Base-by-base conservation (phyloP, 2,329 filamentous ascomycete species). In the Xylaria sp. region DNA sequence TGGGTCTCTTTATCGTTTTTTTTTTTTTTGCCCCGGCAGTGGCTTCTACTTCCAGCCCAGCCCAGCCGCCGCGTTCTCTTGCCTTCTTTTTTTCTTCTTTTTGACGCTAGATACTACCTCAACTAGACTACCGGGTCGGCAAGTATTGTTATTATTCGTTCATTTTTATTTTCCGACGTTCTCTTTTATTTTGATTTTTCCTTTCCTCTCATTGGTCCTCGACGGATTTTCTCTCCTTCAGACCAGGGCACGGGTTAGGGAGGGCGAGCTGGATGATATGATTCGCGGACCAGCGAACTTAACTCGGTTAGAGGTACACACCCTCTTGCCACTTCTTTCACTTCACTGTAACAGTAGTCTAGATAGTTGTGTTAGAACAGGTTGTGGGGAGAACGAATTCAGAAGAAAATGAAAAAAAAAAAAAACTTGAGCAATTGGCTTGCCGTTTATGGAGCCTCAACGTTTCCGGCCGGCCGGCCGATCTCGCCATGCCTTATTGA, bases 311-410 rank as follows among this genome's bases (percentile, higher is more conserved):
- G 58, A 69, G 63, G 54, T 32, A 60, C 58, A 39, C 55, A 27
- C 24, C 24, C 24, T 27, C 24, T 27, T 27, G 24, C 58, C 39
- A 36, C 36, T 11, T 59, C 57, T 61, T 27, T 36, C 34, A 36
- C 34, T 36, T 36, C 32, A 42, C 51, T 68, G 67, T 69, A 66
- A 36, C 58, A 55, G 61, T 66, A 66, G 61, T 57, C 61, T 65
- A 63, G 61, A 54, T 68, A 58, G 56, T 61, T 7, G 21, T 61
- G n/a, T 59, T 62, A 39, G 63, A 47, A 32, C 50, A 58, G 34
- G n/a, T 6, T 6, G 42, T 53, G 19, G 56, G 45, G 36, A 45
- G 27, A 42, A 36, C 50, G 30, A 65, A 68, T 58, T 45, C 8
- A 12, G 61, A 55, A 36, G 21, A n/a, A n/a, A 64, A 60, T 56